Percentiles rank a stretch among this genome's conserved stretches.
These are phyloP conservation scores for Monoraphidium neglectum DNA, from an alignment of 139 green algal species.

Conservation along the genomic window DNA sequence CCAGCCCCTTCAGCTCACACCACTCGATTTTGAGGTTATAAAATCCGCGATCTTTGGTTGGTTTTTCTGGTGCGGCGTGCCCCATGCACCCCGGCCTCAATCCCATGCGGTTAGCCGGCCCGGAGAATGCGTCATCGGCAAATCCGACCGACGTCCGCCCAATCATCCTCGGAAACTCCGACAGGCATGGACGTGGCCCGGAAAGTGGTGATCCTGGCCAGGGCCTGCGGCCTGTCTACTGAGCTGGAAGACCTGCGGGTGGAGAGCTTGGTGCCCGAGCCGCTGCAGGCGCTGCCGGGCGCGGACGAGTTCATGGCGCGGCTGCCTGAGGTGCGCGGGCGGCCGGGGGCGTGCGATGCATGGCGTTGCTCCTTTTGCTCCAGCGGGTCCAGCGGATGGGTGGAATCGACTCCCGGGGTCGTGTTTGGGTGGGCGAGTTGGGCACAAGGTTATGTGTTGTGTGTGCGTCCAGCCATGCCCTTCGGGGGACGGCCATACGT, in stretches of 20 bases:
- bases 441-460: too few relatives aligned
- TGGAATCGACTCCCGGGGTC: too few relatives aligned
- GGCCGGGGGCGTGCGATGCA: too few relatives aligned
- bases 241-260: slow-evolving; percentile 75
- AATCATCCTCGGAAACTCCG: too few relatives aligned
- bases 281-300: slow-evolving; percentile 34
- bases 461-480: too few relatives aligned
- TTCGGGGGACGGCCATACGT: too few relatives aligned
- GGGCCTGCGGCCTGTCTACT: slow-evolving; percentile 80
- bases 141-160: too few relatives aligned
- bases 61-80: background rate
- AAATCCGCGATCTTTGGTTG: background rate
- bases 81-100: too few relatives aligned
- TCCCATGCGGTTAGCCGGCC: too few relatives aligned
- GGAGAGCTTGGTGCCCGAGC: slow-evolving; percentile 82
- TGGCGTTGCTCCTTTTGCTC: background rate
- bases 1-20: background rate
- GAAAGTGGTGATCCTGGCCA: slow-evolving; percentile 94
- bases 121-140: too few relatives aligned
- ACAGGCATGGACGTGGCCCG: slow-evolving; percentile 95
- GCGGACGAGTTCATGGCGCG: slow-evolving; percentile 72
- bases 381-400: too few relatives aligned
- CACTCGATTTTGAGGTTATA: background rate
- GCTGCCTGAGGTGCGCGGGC: slow-evolving; percentile 65
- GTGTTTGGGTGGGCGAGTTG: too few relatives aligned